Evolutionary conservation across 805 yeast genomes (phyloP).

Genomic region (Yamadazyma philogaea): DNA sequence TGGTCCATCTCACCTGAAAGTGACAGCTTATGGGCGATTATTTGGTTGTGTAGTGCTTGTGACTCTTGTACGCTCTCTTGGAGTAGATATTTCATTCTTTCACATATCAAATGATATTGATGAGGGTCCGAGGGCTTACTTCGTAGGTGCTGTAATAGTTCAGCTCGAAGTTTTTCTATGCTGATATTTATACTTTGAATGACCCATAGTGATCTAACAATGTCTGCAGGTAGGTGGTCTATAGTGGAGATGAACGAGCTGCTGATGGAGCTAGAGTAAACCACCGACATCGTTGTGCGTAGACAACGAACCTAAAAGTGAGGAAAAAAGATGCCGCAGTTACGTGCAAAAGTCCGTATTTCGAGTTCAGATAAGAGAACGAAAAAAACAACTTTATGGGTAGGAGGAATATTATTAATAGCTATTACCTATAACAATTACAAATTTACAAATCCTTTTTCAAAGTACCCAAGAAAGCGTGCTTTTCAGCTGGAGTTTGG

Average conservation of each 20-base stretch:
- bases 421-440: slow-evolving; percentile 1
- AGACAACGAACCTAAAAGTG: not conserved
- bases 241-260: slow-evolving; percentile 40
- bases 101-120: not conserved
- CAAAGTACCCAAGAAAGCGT: slow-evolving; percentile 98
- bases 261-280: slow-evolving; percentile 8
- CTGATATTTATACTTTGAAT: slow-evolving; percentile 36
- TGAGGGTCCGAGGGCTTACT: not conserved
- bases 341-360: too few relatives aligned
- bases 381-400: not conserved
- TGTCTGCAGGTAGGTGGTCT: slow-evolving; percentile 44
- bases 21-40: slow-evolving; percentile 25
- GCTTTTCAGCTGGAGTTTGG: slow-evolving; percentile 99
- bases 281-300: slow-evolving; percentile 6
- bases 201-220: slow-evolving; percentile 42
- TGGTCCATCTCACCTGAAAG: slow-evolving; percentile 16
- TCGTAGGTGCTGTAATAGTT: slow-evolving; percentile 19
- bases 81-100: not conserved
- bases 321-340: not conserved
- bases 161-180: slow-evolving; percentile 20
- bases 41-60: slow-evolving; percentile 27
- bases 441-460: slow-evolving; percentile 78
- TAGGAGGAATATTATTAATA: not conserved
- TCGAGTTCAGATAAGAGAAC: too few relatives aligned
- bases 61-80: slow-evolving; percentile 27